phyloP scores from a whole-genome alignment of 2,329 filamentous ascomycete genomes.

The Onygenales sp. region DNA sequence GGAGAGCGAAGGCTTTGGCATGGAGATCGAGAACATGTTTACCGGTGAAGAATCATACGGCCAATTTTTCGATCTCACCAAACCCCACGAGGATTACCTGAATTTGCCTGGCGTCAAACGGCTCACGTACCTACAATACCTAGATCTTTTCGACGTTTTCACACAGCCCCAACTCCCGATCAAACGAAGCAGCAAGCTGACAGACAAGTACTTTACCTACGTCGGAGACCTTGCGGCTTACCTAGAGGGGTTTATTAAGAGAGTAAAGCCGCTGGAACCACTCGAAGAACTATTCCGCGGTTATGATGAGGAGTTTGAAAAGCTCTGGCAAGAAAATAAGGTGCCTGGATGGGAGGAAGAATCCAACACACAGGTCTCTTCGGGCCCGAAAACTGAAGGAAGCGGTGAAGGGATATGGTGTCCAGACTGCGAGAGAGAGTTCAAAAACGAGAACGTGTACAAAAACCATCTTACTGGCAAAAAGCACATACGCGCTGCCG shows the following conservation, averaged over 20 bases:
- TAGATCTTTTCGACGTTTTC: constrained; percentile 85
- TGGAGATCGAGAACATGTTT: constrained; percentile 81
- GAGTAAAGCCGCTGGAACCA: constrained; percentile 78
- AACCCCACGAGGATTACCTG: constrained; percentile 75
- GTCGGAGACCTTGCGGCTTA: constrained; percentile 71
- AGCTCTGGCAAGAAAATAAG: constrained; percentile 69
- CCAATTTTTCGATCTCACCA: constrained; percentile 81
- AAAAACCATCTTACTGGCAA: constrained; percentile 80
- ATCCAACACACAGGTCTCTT: constrained; percentile 25
- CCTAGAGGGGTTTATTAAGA: constrained; percentile 76
- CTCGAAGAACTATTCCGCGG: constrained; percentile 64
- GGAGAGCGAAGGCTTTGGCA: constrained; percentile 53
- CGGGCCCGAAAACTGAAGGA: constrained; percentile 42
- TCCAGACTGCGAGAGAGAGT: constrained; percentile 84
- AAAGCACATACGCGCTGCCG: constrained; percentile 81
- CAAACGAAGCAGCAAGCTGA: constrained; percentile 75
- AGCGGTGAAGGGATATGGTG: constrained; percentile 72
- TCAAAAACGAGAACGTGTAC: constrained; percentile 92
- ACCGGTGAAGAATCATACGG: constrained; percentile 92
- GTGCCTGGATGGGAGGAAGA: constrained; percentile 69
- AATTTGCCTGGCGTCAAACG: constrained; percentile 83
- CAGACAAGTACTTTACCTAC: constrained; percentile 86
- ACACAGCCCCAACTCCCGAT: constrained; percentile 62
- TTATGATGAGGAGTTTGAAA: constrained; percentile 77
- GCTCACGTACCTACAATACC: constrained; percentile 81